Evolutionary conservation across 345 rosid species (phyloP).

Genomic region (Gossypium turneri): DNA sequence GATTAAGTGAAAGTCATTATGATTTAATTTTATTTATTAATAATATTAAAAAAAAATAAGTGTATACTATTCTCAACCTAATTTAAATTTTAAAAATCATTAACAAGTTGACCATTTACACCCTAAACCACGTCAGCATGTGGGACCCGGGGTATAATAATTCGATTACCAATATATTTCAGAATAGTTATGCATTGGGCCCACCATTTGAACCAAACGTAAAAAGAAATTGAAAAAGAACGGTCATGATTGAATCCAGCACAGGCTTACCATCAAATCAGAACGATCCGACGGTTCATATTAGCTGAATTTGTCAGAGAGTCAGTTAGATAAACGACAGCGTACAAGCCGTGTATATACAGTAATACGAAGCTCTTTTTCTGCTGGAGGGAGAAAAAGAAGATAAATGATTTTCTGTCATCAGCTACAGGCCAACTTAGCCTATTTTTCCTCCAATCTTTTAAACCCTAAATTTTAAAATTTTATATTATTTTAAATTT

Average conservation of each 20-base stretch:
- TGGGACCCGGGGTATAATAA: not conserved
- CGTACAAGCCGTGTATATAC: not conserved
- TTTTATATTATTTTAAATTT: too few relatives aligned
- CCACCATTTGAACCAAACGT: not conserved
- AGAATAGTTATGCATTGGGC: not conserved
- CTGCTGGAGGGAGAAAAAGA: not conserved
- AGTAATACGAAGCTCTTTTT: not conserved
- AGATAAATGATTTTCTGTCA: conserved; percentile 18
- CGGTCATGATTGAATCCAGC: not conserved
- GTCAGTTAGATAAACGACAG: not conserved
- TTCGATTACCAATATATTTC: not conserved
- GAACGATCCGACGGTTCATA: not conserved
- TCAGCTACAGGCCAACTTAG: not conserved
- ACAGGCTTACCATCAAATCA: too few relatives aligned
- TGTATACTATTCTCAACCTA: too few relatives aligned
- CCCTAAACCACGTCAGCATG: not conserved
- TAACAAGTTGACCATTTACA: too few relatives aligned
- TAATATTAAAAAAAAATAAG: too few relatives aligned
- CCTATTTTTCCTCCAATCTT: not conserved
- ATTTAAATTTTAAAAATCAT: too few relatives aligned
- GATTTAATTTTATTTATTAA: too few relatives aligned
- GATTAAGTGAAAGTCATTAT: too few relatives aligned
- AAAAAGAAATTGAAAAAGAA: not conserved
- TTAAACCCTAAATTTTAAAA: too few relatives aligned
- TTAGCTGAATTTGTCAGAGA: not conserved